A percentile compares a stretch with the other conserved stretches of the same genome.
Conservation (phyloP, 345 rosid species). For the Bruguiera gymnorhiza region DNA sequence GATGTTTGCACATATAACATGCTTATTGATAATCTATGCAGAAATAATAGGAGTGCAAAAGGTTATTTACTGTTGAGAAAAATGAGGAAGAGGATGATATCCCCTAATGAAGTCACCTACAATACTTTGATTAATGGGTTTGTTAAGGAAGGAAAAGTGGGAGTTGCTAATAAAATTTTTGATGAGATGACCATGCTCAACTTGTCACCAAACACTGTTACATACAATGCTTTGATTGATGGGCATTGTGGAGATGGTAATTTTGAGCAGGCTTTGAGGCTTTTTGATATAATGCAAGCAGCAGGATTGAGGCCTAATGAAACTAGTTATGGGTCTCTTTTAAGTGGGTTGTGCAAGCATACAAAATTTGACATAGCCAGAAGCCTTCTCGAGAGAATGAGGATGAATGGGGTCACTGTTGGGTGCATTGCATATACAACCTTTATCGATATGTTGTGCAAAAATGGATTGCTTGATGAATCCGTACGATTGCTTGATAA, state of each 20-base stretch:
- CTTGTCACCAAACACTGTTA: constrained; percentile 51
- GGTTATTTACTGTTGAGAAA: constrained; percentile 71
- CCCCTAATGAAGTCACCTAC: constrained; percentile 70
- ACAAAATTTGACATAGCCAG: constrained; percentile 57
- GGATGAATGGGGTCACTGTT: constrained; percentile 44
- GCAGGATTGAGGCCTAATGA: constrained; percentile 51
- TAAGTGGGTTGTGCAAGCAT: constrained; percentile 68
- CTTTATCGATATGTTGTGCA: constrained; percentile 73
- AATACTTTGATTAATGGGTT: constrained; percentile 74
- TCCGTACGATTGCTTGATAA: constrained; percentile 48
- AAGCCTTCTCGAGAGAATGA: constrained; percentile 63
- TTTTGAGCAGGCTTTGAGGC: constrained; percentile 58
- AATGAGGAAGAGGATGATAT: constrained; percentile 66
- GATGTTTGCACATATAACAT: constrained; percentile 82
- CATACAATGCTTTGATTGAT: constrained; percentile 68
- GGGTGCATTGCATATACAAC: constrained; percentile 60
- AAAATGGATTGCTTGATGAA: constrained; percentile 53
- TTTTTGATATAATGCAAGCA: constrained; percentile 57
- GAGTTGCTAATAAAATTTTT: constrained; percentile 51
- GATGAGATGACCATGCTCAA: constrained; percentile 62
- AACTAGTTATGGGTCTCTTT: constrained; percentile 61
- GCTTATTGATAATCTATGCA: constrained; percentile 71
- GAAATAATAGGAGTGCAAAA: constrained; percentile 66
- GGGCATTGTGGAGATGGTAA: constrained; percentile 52
- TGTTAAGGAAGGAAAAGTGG: constrained; percentile 64